phyloP scores from a whole-genome alignment of 1,284 basidiomycete genomes.

The Phylloboletellus chloephorus region DNA sequence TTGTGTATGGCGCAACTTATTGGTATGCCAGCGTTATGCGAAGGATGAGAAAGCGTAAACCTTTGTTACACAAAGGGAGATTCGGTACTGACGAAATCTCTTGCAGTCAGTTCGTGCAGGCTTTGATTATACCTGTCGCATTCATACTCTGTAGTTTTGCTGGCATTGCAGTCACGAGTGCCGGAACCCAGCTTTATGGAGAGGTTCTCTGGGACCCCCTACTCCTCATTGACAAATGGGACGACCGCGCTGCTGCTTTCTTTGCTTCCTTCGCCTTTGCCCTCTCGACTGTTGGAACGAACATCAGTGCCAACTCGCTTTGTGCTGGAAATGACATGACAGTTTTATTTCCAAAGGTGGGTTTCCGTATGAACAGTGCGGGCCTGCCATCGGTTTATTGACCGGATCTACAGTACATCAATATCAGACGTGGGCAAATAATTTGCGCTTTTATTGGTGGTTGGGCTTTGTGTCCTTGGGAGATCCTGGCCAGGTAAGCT shows the following conservation, averaged over 20 bases:
- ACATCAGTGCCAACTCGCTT: slow-evolving; percentile 62
- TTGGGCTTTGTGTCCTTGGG: slow-evolving; percentile 54
- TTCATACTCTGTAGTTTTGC: slow-evolving; percentile 57
- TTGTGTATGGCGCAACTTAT: slow-evolving; percentile 2
- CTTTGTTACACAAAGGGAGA: not conserved
- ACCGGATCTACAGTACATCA: slow-evolving; percentile 27
- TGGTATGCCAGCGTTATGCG: slow-evolving; percentile 25
- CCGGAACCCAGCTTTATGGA: slow-evolving; percentile 42
- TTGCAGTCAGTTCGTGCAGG: slow-evolving; percentile 49
- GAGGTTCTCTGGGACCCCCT: slow-evolving; percentile 38
- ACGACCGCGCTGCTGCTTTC: slow-evolving; percentile 65
- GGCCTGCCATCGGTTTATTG: not conserved
- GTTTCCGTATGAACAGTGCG: not conserved
- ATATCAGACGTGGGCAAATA: slow-evolving; percentile 61
- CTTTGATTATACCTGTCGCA: slow-evolving; percentile 53
- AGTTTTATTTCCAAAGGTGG: slow-evolving; percentile 41
- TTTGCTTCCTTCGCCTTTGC: slow-evolving; percentile 56
- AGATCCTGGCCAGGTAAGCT: slow-evolving; percentile 46
- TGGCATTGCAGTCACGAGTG: slow-evolving; percentile 53
- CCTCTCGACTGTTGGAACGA: slow-evolving; percentile 60
- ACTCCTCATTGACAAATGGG: slow-evolving; percentile 50
- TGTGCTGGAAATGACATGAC: slow-evolving; percentile 64
- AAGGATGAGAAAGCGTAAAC: slow-evolving; percentile 29
- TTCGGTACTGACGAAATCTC: slow-evolving; percentile 6
- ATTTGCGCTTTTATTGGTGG: slow-evolving; percentile 56